Conservation (phyloP, 2,329 filamentous ascomycete species). For the Calonectria pteridis region DNA sequence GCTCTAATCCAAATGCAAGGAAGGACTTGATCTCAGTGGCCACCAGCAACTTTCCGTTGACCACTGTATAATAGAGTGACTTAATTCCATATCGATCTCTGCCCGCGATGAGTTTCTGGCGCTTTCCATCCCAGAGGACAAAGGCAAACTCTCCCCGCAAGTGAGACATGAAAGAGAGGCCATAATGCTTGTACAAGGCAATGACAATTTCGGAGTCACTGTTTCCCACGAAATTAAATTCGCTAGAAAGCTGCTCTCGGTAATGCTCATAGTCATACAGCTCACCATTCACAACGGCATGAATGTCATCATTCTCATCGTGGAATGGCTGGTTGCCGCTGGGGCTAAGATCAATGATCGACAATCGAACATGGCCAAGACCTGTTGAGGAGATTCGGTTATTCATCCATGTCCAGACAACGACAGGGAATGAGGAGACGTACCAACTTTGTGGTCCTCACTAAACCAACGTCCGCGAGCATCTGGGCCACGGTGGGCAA, state of each 20-base stretch:
- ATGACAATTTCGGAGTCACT: constrained; percentile 28
- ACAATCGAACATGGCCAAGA: not conserved
- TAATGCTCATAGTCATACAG: not conserved
- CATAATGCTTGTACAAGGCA: constrained; percentile 25
- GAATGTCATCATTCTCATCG: not conserved
- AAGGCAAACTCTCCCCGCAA: constrained; percentile 23
- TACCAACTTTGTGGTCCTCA: not conserved
- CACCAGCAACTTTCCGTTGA: not conserved
- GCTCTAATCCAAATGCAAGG: constrained; percentile 59
- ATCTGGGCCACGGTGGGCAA: not conserved
- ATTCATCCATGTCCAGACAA: not conserved
- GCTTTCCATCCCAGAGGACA: not conserved
- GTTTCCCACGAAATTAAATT: constrained; percentile 24
- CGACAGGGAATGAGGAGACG: not conserved
- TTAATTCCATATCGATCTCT: constrained; percentile 1
- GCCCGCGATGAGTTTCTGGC: not conserved
- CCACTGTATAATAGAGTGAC: not conserved
- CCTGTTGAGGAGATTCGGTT: not conserved
- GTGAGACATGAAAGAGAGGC: constrained; percentile 16
- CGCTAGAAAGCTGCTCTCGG: not conserved
- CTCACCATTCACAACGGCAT: constrained; percentile 2
- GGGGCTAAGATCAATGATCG: constrained; percentile 1
- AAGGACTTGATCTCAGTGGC: not conserved
- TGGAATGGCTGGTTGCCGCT: constrained; percentile 1
- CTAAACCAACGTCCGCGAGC: not conserved